A percentile compares a stretch with the other conserved stretches of the same genome.
phyloP scores from a whole-genome alignment of 169 alveolate genomes.

The Besnoitia besnoiti region DNA sequence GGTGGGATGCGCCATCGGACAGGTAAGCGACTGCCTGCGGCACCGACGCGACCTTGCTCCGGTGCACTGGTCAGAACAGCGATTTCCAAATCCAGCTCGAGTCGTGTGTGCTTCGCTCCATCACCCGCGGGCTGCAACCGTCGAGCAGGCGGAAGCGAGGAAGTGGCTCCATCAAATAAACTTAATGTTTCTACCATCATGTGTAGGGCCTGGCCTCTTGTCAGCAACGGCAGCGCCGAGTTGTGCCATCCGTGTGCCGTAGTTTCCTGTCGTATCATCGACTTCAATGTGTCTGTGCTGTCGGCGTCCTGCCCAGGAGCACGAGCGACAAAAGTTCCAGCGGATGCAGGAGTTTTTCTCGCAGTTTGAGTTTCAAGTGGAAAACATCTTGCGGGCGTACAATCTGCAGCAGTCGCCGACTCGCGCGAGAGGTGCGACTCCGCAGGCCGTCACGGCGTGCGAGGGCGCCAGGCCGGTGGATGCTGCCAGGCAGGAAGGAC shows the following conservation, averaged over 20 bases:
- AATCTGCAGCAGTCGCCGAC: constrained; percentile 47
- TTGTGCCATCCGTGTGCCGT: background rate
- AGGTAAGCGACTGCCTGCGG: too few relatives aligned
- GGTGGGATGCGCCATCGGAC: constrained; percentile 63
- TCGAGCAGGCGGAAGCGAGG: too few relatives aligned
- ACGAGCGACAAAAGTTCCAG: constrained; percentile 60
- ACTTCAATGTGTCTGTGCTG: background rate
- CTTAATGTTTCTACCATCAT: background rate
- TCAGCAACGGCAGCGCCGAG: background rate
- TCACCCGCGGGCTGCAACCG: too few relatives aligned
- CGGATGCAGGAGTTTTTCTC: constrained; percentile 47
- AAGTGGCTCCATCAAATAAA: background rate
- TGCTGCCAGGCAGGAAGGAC: background rate
- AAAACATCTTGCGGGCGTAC: constrained; percentile 49
- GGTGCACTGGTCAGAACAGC: too few relatives aligned
- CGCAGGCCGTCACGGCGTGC: background rate
- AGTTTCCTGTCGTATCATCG: background rate
- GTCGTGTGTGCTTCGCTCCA: too few relatives aligned
- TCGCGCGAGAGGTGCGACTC: background rate
- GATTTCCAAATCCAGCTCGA: too few relatives aligned
- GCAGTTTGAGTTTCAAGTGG: constrained; percentile 48
- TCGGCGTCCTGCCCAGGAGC: constrained; percentile 22
- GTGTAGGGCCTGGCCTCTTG: background rate
- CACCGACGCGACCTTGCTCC: too few relatives aligned
- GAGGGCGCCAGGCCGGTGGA: background rate